These are phyloP conservation scores for Triangularia verruculosa DNA, from an alignment of 2,329 filamentous ascomycete genomes.

Conservation along the genomic window DNA sequence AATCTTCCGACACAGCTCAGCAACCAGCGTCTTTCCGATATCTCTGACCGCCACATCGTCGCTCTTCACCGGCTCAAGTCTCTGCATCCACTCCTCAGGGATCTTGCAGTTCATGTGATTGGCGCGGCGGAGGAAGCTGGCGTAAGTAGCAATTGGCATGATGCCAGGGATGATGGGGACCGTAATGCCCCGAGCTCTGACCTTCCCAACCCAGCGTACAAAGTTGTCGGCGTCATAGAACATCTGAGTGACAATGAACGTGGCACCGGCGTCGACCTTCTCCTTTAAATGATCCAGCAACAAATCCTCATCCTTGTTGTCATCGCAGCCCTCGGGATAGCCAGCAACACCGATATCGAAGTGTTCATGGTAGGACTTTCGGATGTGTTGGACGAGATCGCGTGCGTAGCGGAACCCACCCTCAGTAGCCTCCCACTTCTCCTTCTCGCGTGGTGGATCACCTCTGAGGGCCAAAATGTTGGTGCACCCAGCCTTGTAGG, in stretches of 20 bases:
- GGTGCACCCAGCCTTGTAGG: slow-evolving; percentile 92
- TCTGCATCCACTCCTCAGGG: slow-evolving; percentile 75
- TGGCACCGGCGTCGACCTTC: slow-evolving; percentile 90
- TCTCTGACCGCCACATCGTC: slow-evolving; percentile 91
- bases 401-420: slow-evolving; percentile 88
- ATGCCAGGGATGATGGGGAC: slow-evolving; percentile 73
- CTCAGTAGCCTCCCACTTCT: slow-evolving; percentile 87
- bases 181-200: slow-evolving; percentile 78
- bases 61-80: slow-evolving; percentile 90
- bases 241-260: slow-evolving; percentile 98
- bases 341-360: slow-evolving; percentile 98
- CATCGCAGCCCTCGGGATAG: slow-evolving; percentile 93
- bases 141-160: slow-evolving; percentile 95
- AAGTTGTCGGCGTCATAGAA: slow-evolving; percentile 99
- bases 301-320: slow-evolving; percentile 80
- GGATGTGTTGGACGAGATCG: slow-evolving; percentile 78
- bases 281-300: slow-evolving; percentile 93
- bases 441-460: slow-evolving; percentile 88
- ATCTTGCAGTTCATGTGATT: slow-evolving; percentile 88
- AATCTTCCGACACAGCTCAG: slow-evolving; percentile 85
- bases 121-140: slow-evolving; percentile 83
- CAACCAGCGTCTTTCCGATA: slow-evolving; percentile 81
- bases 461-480: slow-evolving; percentile 94
- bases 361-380: slow-evolving; percentile 75
- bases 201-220: slow-evolving; percentile 82